These are phyloP conservation scores for Cyclotella sp. DNA, from an alignment of 108 stramenopile species.

Conservation along the genomic window DNA sequence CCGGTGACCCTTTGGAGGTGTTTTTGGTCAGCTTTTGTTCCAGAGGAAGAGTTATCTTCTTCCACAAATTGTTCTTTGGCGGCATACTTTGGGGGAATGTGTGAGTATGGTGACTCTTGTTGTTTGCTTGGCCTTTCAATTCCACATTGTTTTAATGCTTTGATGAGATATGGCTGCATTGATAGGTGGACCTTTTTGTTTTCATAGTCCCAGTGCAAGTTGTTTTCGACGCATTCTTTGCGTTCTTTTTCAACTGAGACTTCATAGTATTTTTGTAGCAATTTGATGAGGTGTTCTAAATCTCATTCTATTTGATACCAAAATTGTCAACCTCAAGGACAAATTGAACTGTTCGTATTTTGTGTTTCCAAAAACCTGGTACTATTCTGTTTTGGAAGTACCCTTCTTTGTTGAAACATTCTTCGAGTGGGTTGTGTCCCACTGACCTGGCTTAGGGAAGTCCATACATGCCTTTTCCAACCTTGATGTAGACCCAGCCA, in stretches of 20 bases:
- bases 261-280: neutral
- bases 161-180: neutral
- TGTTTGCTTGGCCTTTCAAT: neutral
- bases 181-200: neutral
- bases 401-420: too few species aligned
- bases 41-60: neutral
- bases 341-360: too few species aligned
- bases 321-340: too few species aligned
- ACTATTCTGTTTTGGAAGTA: too few species aligned
- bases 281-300: neutral
- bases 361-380: too few species aligned
- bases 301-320: neutral
- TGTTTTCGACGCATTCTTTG: neutral
- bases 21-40: neutral
- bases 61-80: neutral
- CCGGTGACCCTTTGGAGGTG: neutral
- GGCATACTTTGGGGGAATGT: neutral
- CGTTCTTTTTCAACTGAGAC: neutral
- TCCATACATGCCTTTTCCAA: too few species aligned
- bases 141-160: neutral
- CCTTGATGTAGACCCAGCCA: too few species aligned
- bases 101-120: neutral
- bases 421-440: too few species aligned
- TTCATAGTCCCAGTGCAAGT: neutral
- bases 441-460: too few species aligned